A percentile compares a stretch with the other conserved stretches of the same genome.
Evolutionary conservation across 306 rosid species (phyloP).

Genomic region (Cajanus cajan): DNA sequence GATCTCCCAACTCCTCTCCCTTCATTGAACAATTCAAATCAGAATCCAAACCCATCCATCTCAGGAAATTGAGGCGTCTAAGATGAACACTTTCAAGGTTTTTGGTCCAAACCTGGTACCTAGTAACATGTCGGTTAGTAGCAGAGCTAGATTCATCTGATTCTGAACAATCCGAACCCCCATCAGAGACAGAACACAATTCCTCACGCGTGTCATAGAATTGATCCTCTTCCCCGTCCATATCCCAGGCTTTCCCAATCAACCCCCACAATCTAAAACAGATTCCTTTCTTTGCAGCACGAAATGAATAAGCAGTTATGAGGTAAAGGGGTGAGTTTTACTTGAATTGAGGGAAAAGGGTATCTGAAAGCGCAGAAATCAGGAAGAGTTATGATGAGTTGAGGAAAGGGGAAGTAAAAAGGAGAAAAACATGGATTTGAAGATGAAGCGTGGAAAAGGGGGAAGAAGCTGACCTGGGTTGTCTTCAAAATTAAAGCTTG

Average conservation of each 20-base stretch:
- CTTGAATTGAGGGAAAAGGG: constrained; percentile 27
- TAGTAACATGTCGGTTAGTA: constrained; percentile 9
- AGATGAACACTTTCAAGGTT: constrained; percentile 53
- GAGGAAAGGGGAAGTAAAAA: neutral
- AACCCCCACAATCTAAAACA: neutral
- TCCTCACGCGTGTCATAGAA: constrained; percentile 78
- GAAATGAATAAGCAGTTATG: neutral
- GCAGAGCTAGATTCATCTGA: constrained; percentile 45
- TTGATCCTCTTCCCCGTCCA: constrained; percentile 52
- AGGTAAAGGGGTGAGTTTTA: neutral
- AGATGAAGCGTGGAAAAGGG: neutral
- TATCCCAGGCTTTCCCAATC: constrained; percentile 22
- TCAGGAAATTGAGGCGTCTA: constrained; percentile 60
- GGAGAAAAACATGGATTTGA: neutral
- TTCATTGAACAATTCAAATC: constrained; percentile 29
- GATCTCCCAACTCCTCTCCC: constrained; percentile 38
- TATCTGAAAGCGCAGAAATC: constrained; percentile 27
- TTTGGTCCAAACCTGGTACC: constrained; percentile 47
- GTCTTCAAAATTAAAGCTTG: constrained; percentile 16
- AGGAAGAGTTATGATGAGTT: neutral
- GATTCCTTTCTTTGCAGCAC: constrained; percentile 29
- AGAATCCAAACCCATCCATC: constrained; percentile 60
- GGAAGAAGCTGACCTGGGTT: constrained; percentile 17
- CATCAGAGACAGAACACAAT: constrained; percentile 64
- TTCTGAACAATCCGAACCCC: constrained; percentile 48